These are phyloP conservation scores for Aspergillus steynii DNA, from an alignment of 495 filamentous ascomycete species.

Conservation along the genomic window DNA sequence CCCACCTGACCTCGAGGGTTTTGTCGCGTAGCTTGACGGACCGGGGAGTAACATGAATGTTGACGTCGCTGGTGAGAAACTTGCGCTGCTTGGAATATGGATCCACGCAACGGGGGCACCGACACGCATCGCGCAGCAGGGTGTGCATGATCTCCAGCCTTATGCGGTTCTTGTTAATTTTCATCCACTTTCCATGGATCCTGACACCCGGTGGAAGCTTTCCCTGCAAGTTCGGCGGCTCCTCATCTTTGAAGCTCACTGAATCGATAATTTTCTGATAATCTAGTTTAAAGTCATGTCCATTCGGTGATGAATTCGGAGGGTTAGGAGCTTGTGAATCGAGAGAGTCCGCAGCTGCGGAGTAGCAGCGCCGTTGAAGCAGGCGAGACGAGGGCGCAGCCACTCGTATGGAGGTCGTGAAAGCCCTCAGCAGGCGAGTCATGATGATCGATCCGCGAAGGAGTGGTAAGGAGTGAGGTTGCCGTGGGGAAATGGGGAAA, in stretches of 20 bases:
- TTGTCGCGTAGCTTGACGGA: slow-evolving; percentile 34
- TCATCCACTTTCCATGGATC: background rate
- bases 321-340: too few relatives aligned
- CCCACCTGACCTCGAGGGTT: slow-evolving; percentile 61
- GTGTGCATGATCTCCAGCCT: slow-evolving; percentile 1
- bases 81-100: slow-evolving; percentile 78
- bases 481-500: background rate
- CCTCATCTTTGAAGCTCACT: too few relatives aligned
- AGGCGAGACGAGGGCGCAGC: slow-evolving; percentile 5
- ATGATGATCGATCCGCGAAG: slow-evolving; percentile 1
- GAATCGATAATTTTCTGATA: too few relatives aligned
- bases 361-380: slow-evolving; percentile 7
- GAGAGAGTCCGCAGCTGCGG: background rate
- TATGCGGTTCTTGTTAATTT: background rate
- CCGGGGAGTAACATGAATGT: slow-evolving; percentile 45
- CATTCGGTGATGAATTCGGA: too few relatives aligned
- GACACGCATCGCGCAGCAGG: slow-evolving; percentile 71
- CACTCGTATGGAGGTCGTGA: slow-evolving; percentile 5
- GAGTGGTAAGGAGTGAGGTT: background rate
- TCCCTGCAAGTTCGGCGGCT: background rate
- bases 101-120: slow-evolving; percentile 71
- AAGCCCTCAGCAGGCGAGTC: slow-evolving; percentile 7
- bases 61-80: slow-evolving; percentile 74
- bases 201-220: background rate
- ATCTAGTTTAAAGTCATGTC: background rate